A percentile compares a stretch with the other conserved stretches of the same genome.
These are phyloP conservation scores for Yamagishiella unicocca DNA, from an alignment of 139 green algal species.

Conservation along the genomic window DNA sequence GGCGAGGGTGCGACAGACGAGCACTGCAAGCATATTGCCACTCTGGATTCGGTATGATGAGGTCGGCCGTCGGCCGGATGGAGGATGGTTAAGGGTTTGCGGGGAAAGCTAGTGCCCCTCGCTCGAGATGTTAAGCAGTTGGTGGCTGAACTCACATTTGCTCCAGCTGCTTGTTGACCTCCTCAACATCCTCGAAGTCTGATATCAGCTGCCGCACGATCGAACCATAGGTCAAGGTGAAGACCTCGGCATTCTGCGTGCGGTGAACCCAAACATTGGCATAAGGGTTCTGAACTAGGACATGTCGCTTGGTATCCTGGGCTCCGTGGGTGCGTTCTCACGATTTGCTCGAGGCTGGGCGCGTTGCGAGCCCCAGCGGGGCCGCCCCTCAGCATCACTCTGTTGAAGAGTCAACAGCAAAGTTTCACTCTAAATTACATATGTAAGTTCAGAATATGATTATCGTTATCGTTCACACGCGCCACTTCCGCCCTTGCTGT, in stretches of 20 bases:
- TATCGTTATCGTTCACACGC: too few species aligned
- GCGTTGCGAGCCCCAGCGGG: slow-evolving; percentile 34
- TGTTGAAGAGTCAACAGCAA: too few species aligned
- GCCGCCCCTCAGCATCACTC: slow-evolving; percentile 33
- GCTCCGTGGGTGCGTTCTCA: background rate
- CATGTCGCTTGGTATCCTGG: too few species aligned
- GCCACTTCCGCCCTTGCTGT: too few species aligned
- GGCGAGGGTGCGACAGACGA: too few species aligned
- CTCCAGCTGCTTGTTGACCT: slow-evolving; percentile 98
- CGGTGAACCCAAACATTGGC: background rate
- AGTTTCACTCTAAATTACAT: background rate
- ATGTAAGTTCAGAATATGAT: background rate
- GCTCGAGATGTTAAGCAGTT: too few species aligned
- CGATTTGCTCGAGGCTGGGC: slow-evolving; percentile 44
- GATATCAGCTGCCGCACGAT: slow-evolving; percentile 96
- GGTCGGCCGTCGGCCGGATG: too few species aligned
- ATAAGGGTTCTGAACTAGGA: background rate
- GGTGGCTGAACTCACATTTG: slow-evolving; percentile 85
- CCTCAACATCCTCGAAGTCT: slow-evolving; percentile 94
- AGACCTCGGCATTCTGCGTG: slow-evolving; percentile 94
- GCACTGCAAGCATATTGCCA: too few species aligned
- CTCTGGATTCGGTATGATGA: too few species aligned
- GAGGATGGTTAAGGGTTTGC: too few species aligned
- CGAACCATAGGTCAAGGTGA: slow-evolving; percentile 97
- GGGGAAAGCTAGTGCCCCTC: too few species aligned